Evolutionary conservation across 495 filamentous ascomycete genomes (phyloP), one percentile per base, ranked within the genome.

Genomic region (Penicillium roqueforti): DNA sequence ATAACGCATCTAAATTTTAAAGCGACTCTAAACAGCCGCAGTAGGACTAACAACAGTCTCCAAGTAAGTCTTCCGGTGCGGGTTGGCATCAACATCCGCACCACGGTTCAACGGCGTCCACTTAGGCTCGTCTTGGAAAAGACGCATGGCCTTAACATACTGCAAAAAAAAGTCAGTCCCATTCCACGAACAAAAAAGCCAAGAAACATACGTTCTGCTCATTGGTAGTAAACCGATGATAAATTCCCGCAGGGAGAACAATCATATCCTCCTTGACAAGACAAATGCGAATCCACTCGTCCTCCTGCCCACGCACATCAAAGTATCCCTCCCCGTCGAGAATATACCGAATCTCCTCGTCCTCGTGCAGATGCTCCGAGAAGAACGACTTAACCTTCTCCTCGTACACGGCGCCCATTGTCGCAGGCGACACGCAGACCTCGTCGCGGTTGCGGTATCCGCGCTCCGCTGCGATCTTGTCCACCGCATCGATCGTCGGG

Each of bases 331-430:
- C 75, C 1, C 93, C 93, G 56, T 89, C 93, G 26, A 91, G 76
- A 60, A 98, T 88, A 64, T 97, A 98, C n/a, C 93, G 80, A 54
- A 98, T 98, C 82, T 98, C 93, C 77, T 98, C 93, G 65, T 97
- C 95, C 75, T 98, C 93, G 61, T 98, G 93, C 60, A 97, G 72
- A 70, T 98, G 93, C 78, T 98, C 93, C 40, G 86, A 68, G 76
- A 97, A 97, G 76, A 98, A 98, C 54, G 67, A 82, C 74, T 88
- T 90, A 55, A 98, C 88, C 66, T 97, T 97, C 55, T 84, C 81
- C 73, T 98, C 93, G 60, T 78, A 80, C 26, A 81, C 71, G 38
- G 79, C 86, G 47, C 92, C 92, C 90, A 97, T 91, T 51, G 82
- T 86, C 55, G 81, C 80, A 0, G 91, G 92, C 19, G 89, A 92